Evolutionary conservation across 2,329 filamentous ascomycete species (phyloP).

Genomic region (Ascochyta lentis): DNA sequence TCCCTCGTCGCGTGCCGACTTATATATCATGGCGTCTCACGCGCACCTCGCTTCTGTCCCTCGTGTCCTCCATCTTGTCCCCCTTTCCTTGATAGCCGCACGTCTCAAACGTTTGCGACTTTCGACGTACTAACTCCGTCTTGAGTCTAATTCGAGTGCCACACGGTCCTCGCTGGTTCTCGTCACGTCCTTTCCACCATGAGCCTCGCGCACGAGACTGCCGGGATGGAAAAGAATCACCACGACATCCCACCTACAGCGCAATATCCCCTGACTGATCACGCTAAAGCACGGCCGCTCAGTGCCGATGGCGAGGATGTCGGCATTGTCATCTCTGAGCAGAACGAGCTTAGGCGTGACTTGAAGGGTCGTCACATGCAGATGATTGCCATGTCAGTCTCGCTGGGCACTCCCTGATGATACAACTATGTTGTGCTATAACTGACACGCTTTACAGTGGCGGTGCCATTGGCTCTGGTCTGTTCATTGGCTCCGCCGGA

Average conservation of each 20-base stretch:
- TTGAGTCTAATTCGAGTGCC: neutral
- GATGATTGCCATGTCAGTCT: constrained; percentile 61
- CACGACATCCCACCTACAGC: neutral
- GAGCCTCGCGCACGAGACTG: constrained; percentile 5
- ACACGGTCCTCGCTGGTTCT: neutral
- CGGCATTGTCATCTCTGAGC: constrained; percentile 1
- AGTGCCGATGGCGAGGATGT: constrained; percentile 3
- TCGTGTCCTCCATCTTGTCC: neutral
- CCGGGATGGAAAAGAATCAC: constrained; percentile 6
- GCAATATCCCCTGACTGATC: constrained; percentile 2
- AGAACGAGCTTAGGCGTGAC: constrained; percentile 7
- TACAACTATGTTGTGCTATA: neutral
- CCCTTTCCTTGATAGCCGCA: neutral
- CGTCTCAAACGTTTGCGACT: neutral
- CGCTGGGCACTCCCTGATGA: neutral
- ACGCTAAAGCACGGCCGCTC: constrained; percentile 6
- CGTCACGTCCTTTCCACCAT: neutral
- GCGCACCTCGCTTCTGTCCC: neutral
- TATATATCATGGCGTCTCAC: constrained; percentile 1
- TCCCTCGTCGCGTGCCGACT: constrained; percentile 4
- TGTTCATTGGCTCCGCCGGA: constrained; percentile 62
- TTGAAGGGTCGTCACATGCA: constrained; percentile 62
- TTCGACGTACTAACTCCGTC: neutral
- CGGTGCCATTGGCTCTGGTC: constrained; percentile 64
- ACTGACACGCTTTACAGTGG: constrained; percentile 38